Base-by-base conservation (phyloP, 768 basidiomycete species). In the Termitomyces sp. region DNA sequence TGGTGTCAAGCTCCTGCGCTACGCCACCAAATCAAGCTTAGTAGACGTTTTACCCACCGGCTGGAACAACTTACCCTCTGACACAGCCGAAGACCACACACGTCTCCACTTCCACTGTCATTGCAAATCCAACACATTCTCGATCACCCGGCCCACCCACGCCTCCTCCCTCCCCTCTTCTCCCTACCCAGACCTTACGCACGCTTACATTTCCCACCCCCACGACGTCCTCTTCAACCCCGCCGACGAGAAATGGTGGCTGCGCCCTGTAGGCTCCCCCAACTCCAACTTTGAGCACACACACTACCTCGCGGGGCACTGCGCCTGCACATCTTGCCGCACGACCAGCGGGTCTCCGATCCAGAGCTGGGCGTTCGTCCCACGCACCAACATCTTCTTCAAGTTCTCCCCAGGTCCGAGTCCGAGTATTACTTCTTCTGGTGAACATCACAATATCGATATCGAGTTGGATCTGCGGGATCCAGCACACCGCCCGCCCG, bases 241-340 rank as follows among this genome's bases (percentile, higher is more conserved):
- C 18, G 43, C 58, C 7, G 61, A 62, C 12, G 62, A 69, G 43
- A 68, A 71, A 26, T 71, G 67, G 62, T 71, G 70, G 70, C 61
- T 68, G 8, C 58, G 68, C 39, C 67, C 69, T 13, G 30, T 44
- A 8, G 59, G 58, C n/a, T n/a, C n/a, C n/a, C n/a, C n/a, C n/a
- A n/a, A n/a, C n/a, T n/a, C n/a, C n/a, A n/a, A n/a, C n/a, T n/a
- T 16, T 54, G 48, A 4, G 33, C 52, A 2, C 60, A 63, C 68
- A 32, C 65, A 55, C 16, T 72, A 69, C 47, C 63, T 65, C 20
- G 65, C 62, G 2, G 67, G 64, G 2, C 67, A 69, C 57, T 72
- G 71, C 58, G 62, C 66, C 1, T 72, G 71, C 62, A 62, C 60
- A 2, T 56, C 59, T 24, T 72, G 69, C 62, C 62, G 68, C 24